Conservation (phyloP, 2,329 filamentous ascomycete genomes). For the Xylariaceae sp. region DNA sequence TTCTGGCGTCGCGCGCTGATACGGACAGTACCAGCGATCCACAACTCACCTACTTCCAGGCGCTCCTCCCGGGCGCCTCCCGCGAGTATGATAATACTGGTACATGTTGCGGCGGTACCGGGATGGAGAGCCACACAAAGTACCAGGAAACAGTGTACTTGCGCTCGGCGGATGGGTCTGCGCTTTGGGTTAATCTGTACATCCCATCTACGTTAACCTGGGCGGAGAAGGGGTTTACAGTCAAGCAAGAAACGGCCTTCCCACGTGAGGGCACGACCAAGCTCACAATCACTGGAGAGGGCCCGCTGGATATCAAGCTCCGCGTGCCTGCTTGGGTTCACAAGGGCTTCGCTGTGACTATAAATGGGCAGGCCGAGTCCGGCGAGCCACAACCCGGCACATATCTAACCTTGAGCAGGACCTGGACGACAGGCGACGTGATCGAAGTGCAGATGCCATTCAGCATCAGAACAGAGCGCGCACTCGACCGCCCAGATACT, state of each 20-base stretch:
- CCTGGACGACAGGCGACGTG: slow-evolving; percentile 30
- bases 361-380: slow-evolving; percentile 27
- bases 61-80: slow-evolving; percentile 25
- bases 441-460: slow-evolving; percentile 32
- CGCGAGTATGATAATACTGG: slow-evolving; percentile 33
- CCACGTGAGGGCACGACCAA: slow-evolving; percentile 27
- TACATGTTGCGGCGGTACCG: slow-evolving; percentile 33
- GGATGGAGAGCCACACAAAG: slow-evolving; percentile 35
- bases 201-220: slow-evolving; percentile 31
- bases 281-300: slow-evolving; percentile 28
- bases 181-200: slow-evolving; percentile 34
- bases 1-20: slow-evolving; percentile 32
- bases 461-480: slow-evolving; percentile 30
- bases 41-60: slow-evolving; percentile 33
- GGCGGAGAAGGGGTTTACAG: slow-evolving; percentile 27
- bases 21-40: slow-evolving; percentile 22
- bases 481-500: slow-evolving; percentile 32
- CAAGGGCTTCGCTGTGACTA: slow-evolving; percentile 26
- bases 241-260: slow-evolving; percentile 31
- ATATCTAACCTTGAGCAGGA: slow-evolving; percentile 30
- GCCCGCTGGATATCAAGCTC: slow-evolving; percentile 31
- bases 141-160: slow-evolving; percentile 36
- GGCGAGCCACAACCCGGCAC: slow-evolving; percentile 21
- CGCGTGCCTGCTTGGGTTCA: slow-evolving; percentile 31
- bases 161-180: slow-evolving; percentile 30